Percentiles rank a stretch among this genome's conserved stretches.
Evolutionary conservation across 768 basidiomycete genomes (phyloP).

Genomic region (Amanita pseudoporphyria): DNA sequence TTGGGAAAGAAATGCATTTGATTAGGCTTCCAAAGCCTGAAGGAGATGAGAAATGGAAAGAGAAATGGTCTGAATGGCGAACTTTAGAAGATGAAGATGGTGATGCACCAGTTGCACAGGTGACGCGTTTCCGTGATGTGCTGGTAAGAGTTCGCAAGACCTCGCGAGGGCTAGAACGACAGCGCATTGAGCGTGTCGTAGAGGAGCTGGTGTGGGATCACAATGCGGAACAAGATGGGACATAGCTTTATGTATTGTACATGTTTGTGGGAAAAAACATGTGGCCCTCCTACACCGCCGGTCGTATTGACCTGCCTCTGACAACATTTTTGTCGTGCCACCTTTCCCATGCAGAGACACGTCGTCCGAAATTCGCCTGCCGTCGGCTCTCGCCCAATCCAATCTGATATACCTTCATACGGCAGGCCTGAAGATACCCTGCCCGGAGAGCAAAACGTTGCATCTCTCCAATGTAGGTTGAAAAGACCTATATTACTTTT

Average conservation of each 20-base stretch:
- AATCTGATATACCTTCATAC: background rate
- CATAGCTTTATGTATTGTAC: conserved; percentile 4
- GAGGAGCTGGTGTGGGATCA: conserved; percentile 60
- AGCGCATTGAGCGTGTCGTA: conserved; percentile 56
- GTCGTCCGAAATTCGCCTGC: background rate
- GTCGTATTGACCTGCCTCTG: background rate
- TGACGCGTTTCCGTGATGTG: conserved; percentile 36
- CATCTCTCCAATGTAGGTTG: background rate
- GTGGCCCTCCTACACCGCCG: too few relatives aligned
- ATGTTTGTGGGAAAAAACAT: conserved; percentile 3
- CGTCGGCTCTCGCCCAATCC: background rate
- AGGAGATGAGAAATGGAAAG: conserved; percentile 28
- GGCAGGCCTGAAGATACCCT: background rate
- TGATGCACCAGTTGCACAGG: conserved; percentile 23
- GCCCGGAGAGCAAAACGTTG: background rate
- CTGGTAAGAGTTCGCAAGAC: conserved; percentile 51
- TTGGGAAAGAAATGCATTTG: conserved; percentile 29
- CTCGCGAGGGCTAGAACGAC: conserved; percentile 51
- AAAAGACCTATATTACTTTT: background rate
- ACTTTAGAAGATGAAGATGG: conserved; percentile 23
- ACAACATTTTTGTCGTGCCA: too few relatives aligned
- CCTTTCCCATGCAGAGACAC: background rate
- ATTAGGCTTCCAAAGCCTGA: conserved; percentile 30
- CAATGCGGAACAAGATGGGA: background rate
- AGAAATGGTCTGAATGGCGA: conserved; percentile 30